Conservation (phyloP, 768 basidiomycete genomes). For the Xerocomus brunneocitrinus region DNA sequence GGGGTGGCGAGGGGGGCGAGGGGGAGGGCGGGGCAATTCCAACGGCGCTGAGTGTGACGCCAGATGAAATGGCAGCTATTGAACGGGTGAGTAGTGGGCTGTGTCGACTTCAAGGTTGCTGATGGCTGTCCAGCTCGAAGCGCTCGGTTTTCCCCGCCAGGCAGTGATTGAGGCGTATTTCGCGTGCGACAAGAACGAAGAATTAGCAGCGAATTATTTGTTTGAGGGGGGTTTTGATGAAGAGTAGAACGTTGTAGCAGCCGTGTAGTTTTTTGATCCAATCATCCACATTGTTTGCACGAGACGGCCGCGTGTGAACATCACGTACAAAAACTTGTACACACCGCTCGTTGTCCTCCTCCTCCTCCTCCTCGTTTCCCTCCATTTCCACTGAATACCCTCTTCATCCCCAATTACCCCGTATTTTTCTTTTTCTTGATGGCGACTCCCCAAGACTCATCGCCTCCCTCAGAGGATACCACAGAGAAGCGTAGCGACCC, state of each 20-base stretch:
- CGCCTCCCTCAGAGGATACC: too few relatives aligned
- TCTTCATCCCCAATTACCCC: neutral
- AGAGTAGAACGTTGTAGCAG: neutral
- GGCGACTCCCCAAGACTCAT: neutral
- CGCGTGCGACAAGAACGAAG: constrained; percentile 95
- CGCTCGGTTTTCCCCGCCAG: constrained; percentile 81
- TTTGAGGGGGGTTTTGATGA: constrained; percentile 60
- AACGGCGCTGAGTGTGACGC: constrained; percentile 60
- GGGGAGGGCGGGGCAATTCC: constrained; percentile 33
- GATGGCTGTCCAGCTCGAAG: constrained; percentile 57
- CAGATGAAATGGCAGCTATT: constrained; percentile 86
- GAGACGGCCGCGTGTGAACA: constrained; percentile 25
- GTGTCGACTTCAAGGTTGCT: neutral
- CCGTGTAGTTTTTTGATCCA: neutral
- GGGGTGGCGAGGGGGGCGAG: constrained; percentile 36
- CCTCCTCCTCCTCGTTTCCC: constrained; percentile 4
- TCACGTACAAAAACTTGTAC: constrained; percentile 28
- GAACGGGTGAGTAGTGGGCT: constrained; percentile 60
- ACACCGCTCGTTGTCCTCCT: constrained; percentile 1
- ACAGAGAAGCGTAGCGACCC: constrained; percentile 20
- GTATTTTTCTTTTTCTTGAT: too few relatives aligned
- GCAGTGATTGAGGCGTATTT: constrained; percentile 87
- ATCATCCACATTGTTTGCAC: constrained; percentile 25
- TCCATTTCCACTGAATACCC: constrained; percentile 31
- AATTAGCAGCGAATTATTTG: constrained; percentile 90